Evolutionary conservation across 495 filamentous ascomycete species (phyloP).

Genomic region (Podospora sp.): DNA sequence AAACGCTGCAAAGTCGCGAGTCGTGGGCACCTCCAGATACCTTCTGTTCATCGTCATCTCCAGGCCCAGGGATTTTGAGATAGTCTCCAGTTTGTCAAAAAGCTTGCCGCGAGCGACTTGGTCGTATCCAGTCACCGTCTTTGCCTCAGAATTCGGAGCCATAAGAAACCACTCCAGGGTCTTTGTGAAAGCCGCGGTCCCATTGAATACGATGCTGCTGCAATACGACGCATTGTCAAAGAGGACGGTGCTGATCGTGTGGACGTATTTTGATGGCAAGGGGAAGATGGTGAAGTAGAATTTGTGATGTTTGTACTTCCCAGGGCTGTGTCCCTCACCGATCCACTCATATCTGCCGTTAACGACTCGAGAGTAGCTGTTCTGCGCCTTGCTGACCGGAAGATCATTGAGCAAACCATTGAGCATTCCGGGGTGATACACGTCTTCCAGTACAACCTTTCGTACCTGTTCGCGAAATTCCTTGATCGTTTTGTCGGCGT

Average conservation of each 20-base stretch:
- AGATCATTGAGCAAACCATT: constrained; percentile 37
- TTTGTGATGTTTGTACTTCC: constrained; percentile 27
- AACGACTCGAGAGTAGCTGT: constrained; percentile 41
- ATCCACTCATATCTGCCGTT: constrained; percentile 26
- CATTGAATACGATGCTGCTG: constrained; percentile 36
- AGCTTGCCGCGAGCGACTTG: constrained; percentile 21
- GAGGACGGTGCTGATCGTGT: constrained; percentile 48
- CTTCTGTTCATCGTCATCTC: constrained; percentile 21
- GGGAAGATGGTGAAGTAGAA: constrained; percentile 48
- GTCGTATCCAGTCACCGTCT: constrained; percentile 19
- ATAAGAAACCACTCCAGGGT: constrained; percentile 42
- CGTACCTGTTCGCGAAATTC: constrained; percentile 7
- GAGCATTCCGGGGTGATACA: constrained; percentile 10
- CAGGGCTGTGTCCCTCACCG: constrained; percentile 21
- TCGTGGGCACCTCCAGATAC: neutral
- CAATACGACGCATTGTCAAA: constrained; percentile 39
- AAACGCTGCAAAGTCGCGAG: constrained; percentile 10
- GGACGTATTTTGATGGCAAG: constrained; percentile 37
- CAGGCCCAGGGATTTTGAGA: constrained; percentile 32
- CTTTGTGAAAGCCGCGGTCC: constrained; percentile 18
- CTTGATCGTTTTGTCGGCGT: constrained; percentile 21
- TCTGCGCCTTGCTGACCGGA: constrained; percentile 43
- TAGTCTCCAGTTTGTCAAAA: constrained; percentile 33
- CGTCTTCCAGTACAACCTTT: constrained; percentile 14
- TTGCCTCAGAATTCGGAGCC: constrained; percentile 21